These are phyloP conservation scores for Aspergillus bombycis DNA, from an alignment of 2,329 filamentous ascomycete species.

Conservation along the genomic window DNA sequence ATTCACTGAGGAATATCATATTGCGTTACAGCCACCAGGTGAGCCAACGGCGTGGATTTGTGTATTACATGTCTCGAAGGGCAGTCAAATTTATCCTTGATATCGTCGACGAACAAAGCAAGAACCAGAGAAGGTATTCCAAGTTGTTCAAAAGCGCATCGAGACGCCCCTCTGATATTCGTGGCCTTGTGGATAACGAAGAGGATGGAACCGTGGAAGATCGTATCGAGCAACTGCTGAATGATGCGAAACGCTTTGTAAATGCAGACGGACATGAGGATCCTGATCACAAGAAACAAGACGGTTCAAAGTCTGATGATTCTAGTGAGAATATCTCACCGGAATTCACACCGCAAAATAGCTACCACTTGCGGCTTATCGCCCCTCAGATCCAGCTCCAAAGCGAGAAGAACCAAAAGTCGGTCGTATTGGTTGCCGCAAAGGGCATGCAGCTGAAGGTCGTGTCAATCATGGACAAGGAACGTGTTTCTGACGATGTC, in stretches of 20 bases:
- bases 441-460: constrained; percentile 99
- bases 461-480: constrained; percentile 96
- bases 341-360: constrained; percentile 88
- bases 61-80: constrained; percentile 94
- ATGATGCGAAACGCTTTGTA: constrained; percentile 82
- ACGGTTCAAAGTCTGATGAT: constrained; percentile 47
- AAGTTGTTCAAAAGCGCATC: constrained; percentile 35
- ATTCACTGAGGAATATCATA: constrained; percentile 91
- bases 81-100: constrained; percentile 98
- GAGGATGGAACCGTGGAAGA: constrained; percentile 74
- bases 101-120: constrained; percentile 92
- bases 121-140: constrained; percentile 59
- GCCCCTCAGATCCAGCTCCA: constrained; percentile 97
- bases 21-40: constrained; percentile 97
- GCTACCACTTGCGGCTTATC: constrained; percentile 91
- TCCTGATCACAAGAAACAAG: constrained; percentile 46
- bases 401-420: constrained; percentile 96
- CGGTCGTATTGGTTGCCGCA: constrained; percentile 93
- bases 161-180: constrained; percentile 32
- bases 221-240: constrained; percentile 80
- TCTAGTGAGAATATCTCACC: constrained; percentile 76
- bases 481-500: constrained; percentile 86
- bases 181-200: constrained; percentile 50
- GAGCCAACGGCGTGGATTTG: constrained; percentile 90
- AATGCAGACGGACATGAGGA: constrained; percentile 64